Evolutionary conservation across 2,329 filamentous ascomycete species (phyloP), one percentile per base, ranked within the genome.

Genomic region (Scytalidium sp.): DNA sequence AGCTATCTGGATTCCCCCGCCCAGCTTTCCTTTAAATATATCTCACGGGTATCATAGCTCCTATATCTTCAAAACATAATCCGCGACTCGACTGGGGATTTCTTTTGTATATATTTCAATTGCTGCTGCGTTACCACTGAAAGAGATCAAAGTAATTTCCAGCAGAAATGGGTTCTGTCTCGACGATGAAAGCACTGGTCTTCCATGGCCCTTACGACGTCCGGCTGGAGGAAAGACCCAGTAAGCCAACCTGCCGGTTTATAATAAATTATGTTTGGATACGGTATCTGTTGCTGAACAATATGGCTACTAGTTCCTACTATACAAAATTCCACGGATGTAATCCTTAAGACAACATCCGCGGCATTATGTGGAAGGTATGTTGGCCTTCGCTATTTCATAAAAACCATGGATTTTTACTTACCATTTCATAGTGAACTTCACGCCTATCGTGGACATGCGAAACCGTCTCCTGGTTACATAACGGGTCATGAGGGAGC

Each of bases 341-440:
- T 93, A 50, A 84, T 96, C 57, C 82, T 96, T 63, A 92, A 90
- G 67, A 89, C 96, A 19, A 79, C 83, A 52, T 88, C 88, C 60
- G 88, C 90, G 21, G 92, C 90, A 15, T 78, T 97, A 25, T 97
- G 92, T 66, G 92, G 92, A 65, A 93, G 88, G 89, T 92, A 72
- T 64, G 81, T 74, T 7, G 9, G 21, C 6, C 6, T 7, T 15
- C 22, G 3, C 23, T 19, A 8, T 32, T n/a, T 5, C 23, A 29
- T 19, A 15, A 23, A 11, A 17, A 20, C 15, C 11, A 21, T 25
- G 20, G n/a, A 43, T 21, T n/a, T 2, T 19, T 22, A 39, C 27
- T 54, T 20, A 56, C 10, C 6, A 20, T 2, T 32, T 19, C 43
- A 45, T 56, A 92, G 88, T 63, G 91, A 96, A 64, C 76, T 96